Conservation (phyloP, 768 basidiomycete genomes). For the Pisolithus orientalis region DNA sequence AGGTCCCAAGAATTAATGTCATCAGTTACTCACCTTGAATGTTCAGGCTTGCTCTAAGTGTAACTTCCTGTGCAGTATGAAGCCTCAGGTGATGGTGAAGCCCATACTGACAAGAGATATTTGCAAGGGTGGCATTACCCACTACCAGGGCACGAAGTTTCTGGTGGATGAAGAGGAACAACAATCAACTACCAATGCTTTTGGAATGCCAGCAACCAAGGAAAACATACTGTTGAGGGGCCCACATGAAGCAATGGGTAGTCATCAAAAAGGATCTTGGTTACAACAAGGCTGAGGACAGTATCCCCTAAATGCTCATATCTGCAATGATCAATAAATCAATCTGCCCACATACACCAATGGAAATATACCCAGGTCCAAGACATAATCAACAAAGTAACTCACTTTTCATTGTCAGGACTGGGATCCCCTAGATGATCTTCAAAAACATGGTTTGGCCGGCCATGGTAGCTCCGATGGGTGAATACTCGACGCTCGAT, state of each 20-base stretch:
- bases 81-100: slow-evolving; percentile 56
- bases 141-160: slow-evolving; percentile 77
- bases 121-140: slow-evolving; percentile 66
- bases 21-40: slow-evolving; percentile 53
- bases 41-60: slow-evolving; percentile 59
- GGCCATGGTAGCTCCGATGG: slow-evolving; percentile 63
- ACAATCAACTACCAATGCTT: neutral
- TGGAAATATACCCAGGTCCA: neutral
- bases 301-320: slow-evolving; percentile 74
- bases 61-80: slow-evolving; percentile 69
- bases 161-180: slow-evolving; percentile 28
- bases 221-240: slow-evolving; percentile 57
- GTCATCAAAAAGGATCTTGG: slow-evolving; percentile 52
- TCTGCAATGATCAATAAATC: slow-evolving; percentile 28
- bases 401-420: slow-evolving; percentile 78
- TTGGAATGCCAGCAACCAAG: neutral
- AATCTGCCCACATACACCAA: no score
- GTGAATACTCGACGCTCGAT: slow-evolving; percentile 62
- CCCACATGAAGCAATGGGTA: slow-evolving; percentile 72
- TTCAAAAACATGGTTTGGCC: slow-evolving; percentile 73
- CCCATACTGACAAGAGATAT: slow-evolving; percentile 60
- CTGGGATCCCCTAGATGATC: slow-evolving; percentile 65
- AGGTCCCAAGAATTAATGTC: neutral
- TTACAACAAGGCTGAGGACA: slow-evolving; percentile 64
- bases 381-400: neutral